Percentiles rank a stretch among this genome's conserved stretches.
Conservation (phyloP, 768 basidiomycete species). For the Sarcodon sp. region DNA sequence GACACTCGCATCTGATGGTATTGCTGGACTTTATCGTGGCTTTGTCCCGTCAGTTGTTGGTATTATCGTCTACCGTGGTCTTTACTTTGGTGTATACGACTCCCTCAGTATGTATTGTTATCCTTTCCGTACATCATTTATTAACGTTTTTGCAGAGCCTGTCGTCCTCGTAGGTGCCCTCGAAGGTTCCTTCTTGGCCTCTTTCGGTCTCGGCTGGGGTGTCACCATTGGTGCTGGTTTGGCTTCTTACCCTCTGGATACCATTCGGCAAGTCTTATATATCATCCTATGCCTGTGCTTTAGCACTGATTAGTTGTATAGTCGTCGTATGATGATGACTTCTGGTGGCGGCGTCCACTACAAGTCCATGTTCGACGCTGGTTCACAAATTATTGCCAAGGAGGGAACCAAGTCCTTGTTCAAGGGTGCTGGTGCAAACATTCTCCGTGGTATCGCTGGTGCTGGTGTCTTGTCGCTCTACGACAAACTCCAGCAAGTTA, state of each 20-base stretch:
- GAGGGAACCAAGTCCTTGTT: slow-evolving; percentile 94
- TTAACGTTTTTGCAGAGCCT: slow-evolving; percentile 45
- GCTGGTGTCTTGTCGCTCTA: slow-evolving; percentile 98
- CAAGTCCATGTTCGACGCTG: slow-evolving; percentile 99
- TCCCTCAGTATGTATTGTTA: slow-evolving; percentile 58
- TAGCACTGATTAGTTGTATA: slow-evolving; percentile 23
- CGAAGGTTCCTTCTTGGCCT: slow-evolving; percentile 93
- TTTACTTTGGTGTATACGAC: slow-evolving; percentile 97
- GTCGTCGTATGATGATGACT: slow-evolving; percentile 99
- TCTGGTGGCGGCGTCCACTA: slow-evolving; percentile 93
- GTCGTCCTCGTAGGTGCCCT: slow-evolving; percentile 94
- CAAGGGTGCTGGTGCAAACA: slow-evolving; percentile 94
- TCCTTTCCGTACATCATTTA: slow-evolving; percentile 9
- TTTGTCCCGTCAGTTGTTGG: slow-evolving; percentile 98
- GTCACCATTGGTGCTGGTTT: slow-evolving; percentile 99
- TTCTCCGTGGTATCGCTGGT: slow-evolving; percentile 98
- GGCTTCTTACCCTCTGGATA: slow-evolving; percentile 91
- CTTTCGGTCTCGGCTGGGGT: slow-evolving; percentile 97
- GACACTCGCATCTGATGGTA: slow-evolving; percentile 95
- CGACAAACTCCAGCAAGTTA: slow-evolving; percentile 92
- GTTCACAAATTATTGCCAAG: slow-evolving; percentile 86
- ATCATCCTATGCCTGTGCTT: not conserved
- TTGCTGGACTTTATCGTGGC: slow-evolving; percentile 99
- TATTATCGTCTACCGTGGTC: slow-evolving; percentile 99
- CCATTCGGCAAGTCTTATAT: slow-evolving; percentile 52